These are phyloP conservation scores for Cyberlindnera sargentensis DNA, from an alignment of 805 yeast genomes.

Conservation along the genomic window DNA sequence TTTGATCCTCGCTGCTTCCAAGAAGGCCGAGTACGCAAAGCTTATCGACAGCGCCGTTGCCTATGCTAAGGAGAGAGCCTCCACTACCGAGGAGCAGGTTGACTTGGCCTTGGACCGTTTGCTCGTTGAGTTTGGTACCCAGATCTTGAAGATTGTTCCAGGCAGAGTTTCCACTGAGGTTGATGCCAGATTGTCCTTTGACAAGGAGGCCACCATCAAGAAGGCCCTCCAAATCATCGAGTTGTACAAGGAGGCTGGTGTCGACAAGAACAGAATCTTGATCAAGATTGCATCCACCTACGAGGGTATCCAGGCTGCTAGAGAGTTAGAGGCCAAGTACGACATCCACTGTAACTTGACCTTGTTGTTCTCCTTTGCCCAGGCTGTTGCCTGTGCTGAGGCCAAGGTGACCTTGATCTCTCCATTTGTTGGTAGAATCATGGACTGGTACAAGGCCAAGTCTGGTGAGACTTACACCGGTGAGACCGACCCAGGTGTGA, in stretches of 20 bases:
- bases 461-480: constrained; percentile 83
- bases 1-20: constrained; percentile 90
- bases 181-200: constrained; percentile 95
- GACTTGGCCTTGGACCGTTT: constrained; percentile 82
- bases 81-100: constrained; percentile 51
- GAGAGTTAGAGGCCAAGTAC: constrained; percentile 85
- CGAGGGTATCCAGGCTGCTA: constrained; percentile 99
- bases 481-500: constrained; percentile 92
- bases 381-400: constrained; percentile 99
- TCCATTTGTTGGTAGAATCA: constrained; percentile 98
- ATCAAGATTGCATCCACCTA: constrained; percentile 97
- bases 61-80: constrained; percentile 64
- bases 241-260: constrained; percentile 80
- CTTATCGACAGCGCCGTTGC: constrained; percentile 88
- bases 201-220: constrained; percentile 87
- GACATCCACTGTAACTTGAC: constrained; percentile 94
- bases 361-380: constrained; percentile 86
- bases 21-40: constrained; percentile 81
- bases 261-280: constrained; percentile 81
- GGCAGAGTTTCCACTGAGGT: constrained; percentile 99
- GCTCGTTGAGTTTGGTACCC: constrained; percentile 93
- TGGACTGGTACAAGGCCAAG: constrained; percentile 95
- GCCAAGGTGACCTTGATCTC: constrained; percentile 94
- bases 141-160: constrained; percentile 90
- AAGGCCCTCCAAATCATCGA: constrained; percentile 90